These are phyloP conservation scores for Sphenostylis stenocarpa DNA, from an alignment of 306 rosid species.

Conservation along the genomic window DNA sequence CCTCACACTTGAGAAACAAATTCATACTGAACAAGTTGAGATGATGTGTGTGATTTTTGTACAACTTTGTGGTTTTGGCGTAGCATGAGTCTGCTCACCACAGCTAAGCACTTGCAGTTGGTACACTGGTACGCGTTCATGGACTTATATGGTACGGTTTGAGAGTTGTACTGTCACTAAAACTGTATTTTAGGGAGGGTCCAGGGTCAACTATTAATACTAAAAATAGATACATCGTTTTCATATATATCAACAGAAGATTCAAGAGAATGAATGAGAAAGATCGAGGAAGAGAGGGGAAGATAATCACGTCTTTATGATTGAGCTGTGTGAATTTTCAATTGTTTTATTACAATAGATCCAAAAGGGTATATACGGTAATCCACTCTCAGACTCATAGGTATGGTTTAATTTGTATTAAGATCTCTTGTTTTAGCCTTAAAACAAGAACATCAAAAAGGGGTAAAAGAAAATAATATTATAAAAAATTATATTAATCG, in stretches of 20 bases:
- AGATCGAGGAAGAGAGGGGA: background rate
- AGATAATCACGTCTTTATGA: slow-evolving; percentile 13
- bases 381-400: background rate
- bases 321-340: slow-evolving; percentile 20
- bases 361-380: slow-evolving; percentile 15
- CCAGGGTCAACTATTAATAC: slow-evolving; percentile 36
- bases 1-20: too few relatives aligned
- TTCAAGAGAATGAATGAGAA: background rate
- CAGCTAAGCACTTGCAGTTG: slow-evolving; percentile 39
- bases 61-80: slow-evolving; percentile 1
- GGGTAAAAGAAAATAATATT: too few relatives aligned
- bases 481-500: too few relatives aligned
- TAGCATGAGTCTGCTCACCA: slow-evolving; percentile 27
- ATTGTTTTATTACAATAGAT: background rate
- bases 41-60: background rate
- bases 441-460: too few relatives aligned
- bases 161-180: slow-evolving; percentile 30
- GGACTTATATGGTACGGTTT: slow-evolving; percentile 43
- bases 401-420: slow-evolving; percentile 17
- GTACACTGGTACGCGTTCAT: slow-evolving; percentile 38
- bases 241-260: background rate
- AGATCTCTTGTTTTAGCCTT: too few relatives aligned
- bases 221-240: slow-evolving; percentile 14
- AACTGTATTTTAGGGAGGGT: slow-evolving; percentile 33
- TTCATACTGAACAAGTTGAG: too few relatives aligned